Conservation (phyloP, 169 alveolate genomes). For the Plasmodium fragile region DNA sequence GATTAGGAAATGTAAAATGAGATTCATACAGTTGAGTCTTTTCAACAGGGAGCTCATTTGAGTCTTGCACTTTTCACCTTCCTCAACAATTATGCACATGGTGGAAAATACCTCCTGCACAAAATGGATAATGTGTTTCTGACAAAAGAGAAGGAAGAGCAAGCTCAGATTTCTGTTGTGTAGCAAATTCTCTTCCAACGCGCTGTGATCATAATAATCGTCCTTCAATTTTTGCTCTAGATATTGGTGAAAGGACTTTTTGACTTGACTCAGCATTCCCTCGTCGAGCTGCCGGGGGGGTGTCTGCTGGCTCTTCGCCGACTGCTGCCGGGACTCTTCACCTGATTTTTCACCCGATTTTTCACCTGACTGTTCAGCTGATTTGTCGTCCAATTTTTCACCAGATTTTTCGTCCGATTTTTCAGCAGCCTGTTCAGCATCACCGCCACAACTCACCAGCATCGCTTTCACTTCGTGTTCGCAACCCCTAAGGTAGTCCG, state of each 20-base stretch:
- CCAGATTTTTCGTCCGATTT: neutral
- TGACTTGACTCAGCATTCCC: conserved; percentile 13
- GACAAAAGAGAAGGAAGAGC: conserved; percentile 30
- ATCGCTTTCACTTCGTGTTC: conserved; percentile 32
- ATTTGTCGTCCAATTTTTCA: neutral
- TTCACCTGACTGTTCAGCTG: neutral
- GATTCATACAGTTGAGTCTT: conserved; percentile 30
- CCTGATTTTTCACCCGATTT: neutral
- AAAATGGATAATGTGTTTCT: conserved; percentile 26
- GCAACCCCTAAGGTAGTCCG: neutral
- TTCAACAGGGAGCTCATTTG: conserved; percentile 12
- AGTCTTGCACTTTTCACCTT: neutral
- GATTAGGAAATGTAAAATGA: conserved; percentile 5
- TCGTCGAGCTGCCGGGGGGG: neutral
- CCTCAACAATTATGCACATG: neutral
- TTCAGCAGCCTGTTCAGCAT: neutral
- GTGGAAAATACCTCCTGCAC: conserved; percentile 23
- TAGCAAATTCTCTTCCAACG: conserved; percentile 30
- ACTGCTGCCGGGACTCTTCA: neutral
- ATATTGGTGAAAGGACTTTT: conserved; percentile 17
- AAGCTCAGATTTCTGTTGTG: conserved; percentile 4
- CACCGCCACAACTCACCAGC: conserved; percentile 12
- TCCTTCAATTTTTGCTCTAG: conserved; percentile 21
- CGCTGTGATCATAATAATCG: neutral
- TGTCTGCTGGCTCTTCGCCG: neutral